Conservation (phyloP, 2,329 filamentous ascomycete genomes). For the Botrytis sinoallii region DNA sequence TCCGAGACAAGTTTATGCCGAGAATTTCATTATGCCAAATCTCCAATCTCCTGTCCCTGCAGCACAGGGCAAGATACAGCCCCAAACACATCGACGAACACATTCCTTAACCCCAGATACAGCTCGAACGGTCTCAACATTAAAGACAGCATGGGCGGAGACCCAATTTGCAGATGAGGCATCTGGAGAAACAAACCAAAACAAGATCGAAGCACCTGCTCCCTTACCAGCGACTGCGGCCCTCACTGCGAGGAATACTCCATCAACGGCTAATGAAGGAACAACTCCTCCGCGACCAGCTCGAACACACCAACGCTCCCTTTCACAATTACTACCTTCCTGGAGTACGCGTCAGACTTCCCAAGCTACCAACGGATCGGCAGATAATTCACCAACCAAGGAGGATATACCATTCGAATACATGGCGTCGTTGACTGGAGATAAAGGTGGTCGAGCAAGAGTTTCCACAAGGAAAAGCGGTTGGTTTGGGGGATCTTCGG, state of each 20-base stretch:
- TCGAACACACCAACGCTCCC: constrained; percentile 29
- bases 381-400: constrained; percentile 20
- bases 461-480: constrained; percentile 31
- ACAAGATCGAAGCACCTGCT: constrained; percentile 17
- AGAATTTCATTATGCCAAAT: constrained; percentile 21
- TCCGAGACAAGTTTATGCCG: constrained; percentile 25
- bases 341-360: constrained; percentile 24
- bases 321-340: constrained; percentile 31
- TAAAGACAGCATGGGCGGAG: constrained; percentile 33
- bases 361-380: constrained; percentile 21
- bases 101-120: constrained; percentile 22
- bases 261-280: constrained; percentile 23
- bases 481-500: constrained; percentile 35
- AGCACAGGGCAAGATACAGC: constrained; percentile 18
- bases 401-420: constrained; percentile 26
- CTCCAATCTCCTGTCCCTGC: constrained; percentile 18
- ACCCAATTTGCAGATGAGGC: constrained; percentile 29
- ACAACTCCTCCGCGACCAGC: constrained; percentile 21
- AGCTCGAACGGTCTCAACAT: constrained; percentile 20
- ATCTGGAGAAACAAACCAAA: constrained; percentile 18
- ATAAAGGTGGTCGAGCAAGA: constrained; percentile 30
- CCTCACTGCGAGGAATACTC: constrained; percentile 22
- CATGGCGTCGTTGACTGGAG: constrained; percentile 35
- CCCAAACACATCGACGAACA: constrained; percentile 16
- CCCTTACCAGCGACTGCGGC: constrained; percentile 21